Evolutionary conservation across 2,329 filamentous ascomycete genomes (phyloP), one percentile per base, ranked within the genome.

Genomic region (Aspergillus pseudoglaucus): DNA sequence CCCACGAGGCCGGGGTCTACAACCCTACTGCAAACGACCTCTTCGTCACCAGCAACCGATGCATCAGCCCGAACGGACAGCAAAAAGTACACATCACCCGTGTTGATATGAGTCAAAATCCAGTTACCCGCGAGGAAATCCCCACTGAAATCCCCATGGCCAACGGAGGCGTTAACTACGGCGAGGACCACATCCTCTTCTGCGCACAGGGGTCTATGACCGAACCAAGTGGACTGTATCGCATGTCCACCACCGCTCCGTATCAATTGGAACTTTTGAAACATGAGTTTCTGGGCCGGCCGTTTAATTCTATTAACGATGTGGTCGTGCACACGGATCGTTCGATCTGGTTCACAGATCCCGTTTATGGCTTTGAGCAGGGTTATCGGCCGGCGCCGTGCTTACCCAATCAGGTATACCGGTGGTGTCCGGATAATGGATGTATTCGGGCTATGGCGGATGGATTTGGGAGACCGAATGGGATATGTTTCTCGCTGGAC

Each of bases 1-100:
- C 75, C 1, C 75, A 79, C 50, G 76, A 78, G 58, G 75, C 75
- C 0, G 58, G 68, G 54, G 54, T 71, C 33, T 72, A 61, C 55
- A 59, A 69, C 7, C 54, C 60, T 2, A 45, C 51, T 4, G 61
- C 54, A 2, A 60, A 66, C 39, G 54, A 56, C 2, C 51, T 72
- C 7, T 72, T 63, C 54, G 61, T 71, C 47, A 71, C 68, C 3
- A 68, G 66, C 54, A 69, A 67, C 44, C 60, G 57, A 44, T 59
- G 9, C 9, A 10, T 10, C 3, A 3, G 3, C 25, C 25, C 3
- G 9, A 22, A 22, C 6, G 22, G 22, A 22, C 4, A 6, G 4
- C 22, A 22, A 22, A 22, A 22, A 22, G 22, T 22, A 6, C 22
- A 22, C 22, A 22, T 22, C 22, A 22, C 22, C 22, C 22, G 22